Evolutionary conservation across 495 filamentous ascomycete species (phyloP).

Genomic region (Podospora australis): DNA sequence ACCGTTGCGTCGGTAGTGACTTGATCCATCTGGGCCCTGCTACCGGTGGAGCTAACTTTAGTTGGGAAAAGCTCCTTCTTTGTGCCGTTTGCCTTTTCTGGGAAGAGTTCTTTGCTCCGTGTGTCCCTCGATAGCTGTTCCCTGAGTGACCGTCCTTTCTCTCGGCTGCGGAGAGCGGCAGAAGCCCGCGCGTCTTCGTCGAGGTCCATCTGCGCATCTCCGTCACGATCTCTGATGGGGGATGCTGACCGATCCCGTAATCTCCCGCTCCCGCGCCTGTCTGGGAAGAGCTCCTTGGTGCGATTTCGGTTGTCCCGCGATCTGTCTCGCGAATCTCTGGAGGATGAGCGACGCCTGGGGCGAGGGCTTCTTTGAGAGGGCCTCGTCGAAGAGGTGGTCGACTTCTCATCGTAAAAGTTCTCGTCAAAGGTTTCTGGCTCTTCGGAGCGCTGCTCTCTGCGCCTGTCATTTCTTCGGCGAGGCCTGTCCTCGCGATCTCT

Average conservation of each 20-base stretch:
- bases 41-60: constrained; percentile 32
- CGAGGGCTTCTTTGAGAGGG: constrained; percentile 26
- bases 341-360: constrained; percentile 26
- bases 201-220: constrained; percentile 43
- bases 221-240: constrained; percentile 59
- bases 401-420: constrained; percentile 40
- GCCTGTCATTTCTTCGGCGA: constrained; percentile 40
- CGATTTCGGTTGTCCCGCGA: constrained; percentile 14
- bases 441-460: constrained; percentile 50
- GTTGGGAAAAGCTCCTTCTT: constrained; percentile 68
- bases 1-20: constrained; percentile 39
- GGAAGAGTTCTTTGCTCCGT: constrained; percentile 60
- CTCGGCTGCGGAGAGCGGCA: constrained; percentile 32
- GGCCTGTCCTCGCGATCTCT: constrained; percentile 57
- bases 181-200: constrained; percentile 25
- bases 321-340: constrained; percentile 27
- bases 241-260: constrained; percentile 64
- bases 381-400: too few species aligned
- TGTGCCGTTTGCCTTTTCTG: constrained; percentile 42
- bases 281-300: constrained; percentile 51
- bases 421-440: background rate
- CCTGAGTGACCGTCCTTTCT: constrained; percentile 41
- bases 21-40: constrained; percentile 35
- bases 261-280: constrained; percentile 26
- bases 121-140: constrained; percentile 32